Evolutionary conservation across 305 asterid genomes (phyloP).

Genomic region (Fraxinus floribunda): DNA sequence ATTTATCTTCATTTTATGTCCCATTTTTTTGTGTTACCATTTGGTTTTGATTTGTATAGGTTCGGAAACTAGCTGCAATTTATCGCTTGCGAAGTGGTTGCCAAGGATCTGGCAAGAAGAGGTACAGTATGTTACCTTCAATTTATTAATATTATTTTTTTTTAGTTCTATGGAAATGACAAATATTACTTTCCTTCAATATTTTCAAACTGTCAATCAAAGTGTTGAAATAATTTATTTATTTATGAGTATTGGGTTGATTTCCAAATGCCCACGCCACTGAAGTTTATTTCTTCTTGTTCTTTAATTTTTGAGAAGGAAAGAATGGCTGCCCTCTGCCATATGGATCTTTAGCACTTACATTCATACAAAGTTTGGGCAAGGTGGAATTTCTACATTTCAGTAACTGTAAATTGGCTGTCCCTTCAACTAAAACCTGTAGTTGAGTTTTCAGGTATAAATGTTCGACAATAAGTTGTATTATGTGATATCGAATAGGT

Average conservation of each 20-base stretch:
- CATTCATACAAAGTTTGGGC: background rate
- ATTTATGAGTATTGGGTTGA: background rate
- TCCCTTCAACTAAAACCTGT: background rate
- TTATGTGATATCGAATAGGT: background rate
- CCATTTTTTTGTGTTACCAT: conserved; percentile 5
- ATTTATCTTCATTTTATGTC: background rate
- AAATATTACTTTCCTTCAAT: background rate
- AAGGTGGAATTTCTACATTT: background rate
- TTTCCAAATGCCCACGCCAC: background rate
- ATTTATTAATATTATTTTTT: background rate
- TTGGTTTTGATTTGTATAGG: conserved; percentile 41
- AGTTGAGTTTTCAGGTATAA: background rate
- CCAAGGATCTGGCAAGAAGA: conserved; percentile 87
- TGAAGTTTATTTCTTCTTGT: background rate
- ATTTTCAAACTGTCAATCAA: background rate
- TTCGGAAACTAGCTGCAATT: conserved; percentile 68
- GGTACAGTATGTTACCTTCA: conserved; percentile 41
- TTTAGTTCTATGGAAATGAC: background rate
- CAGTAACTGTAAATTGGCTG: background rate
- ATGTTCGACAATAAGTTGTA: background rate
- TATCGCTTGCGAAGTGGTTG: conserved; percentile 69
- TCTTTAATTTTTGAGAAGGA: background rate
- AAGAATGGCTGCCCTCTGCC: background rate
- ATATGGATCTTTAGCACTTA: background rate
- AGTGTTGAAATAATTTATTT: background rate